Conservation (phyloP, 805 yeast genomes). For the Yarrowia phangngaensis region DNA sequence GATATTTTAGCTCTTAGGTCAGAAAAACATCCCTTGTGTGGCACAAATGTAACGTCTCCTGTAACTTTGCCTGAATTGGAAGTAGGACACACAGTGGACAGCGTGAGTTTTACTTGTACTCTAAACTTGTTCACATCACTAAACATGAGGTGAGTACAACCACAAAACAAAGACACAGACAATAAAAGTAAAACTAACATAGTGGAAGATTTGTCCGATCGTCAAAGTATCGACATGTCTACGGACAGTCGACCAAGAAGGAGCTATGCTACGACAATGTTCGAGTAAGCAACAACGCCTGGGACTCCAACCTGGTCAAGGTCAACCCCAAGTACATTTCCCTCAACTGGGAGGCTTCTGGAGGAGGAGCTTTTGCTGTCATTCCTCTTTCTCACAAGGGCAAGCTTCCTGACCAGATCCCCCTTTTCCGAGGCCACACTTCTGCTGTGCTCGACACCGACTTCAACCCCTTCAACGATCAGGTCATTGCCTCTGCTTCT, state of each 20-base stretch:
- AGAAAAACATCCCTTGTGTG: too few species aligned
- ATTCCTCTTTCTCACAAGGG: conserved; percentile 84
- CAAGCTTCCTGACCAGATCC: conserved; percentile 87
- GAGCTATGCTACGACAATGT: conserved; percentile 69
- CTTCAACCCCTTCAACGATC: conserved; percentile 84
- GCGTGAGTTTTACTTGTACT: conserved; percentile 2
- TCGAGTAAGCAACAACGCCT: conserved; percentile 71
- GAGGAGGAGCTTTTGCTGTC: conserved; percentile 97
- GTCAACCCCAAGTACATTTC: conserved; percentile 82
- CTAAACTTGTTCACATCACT: conserved; percentile 23
- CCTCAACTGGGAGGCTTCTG: conserved; percentile 89
- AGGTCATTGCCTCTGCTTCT: conserved; percentile 70
- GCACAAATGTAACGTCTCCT: too few species aligned
- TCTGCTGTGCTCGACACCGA: conserved; percentile 95
- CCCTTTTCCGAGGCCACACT: conserved; percentile 92
- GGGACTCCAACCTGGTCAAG: conserved; percentile 89
- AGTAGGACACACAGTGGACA: conserved; percentile 9
- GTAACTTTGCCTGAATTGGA: conserved; percentile 25
- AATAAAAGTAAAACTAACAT: conserved; percentile 18
- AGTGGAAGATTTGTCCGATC: conserved; percentile 81
- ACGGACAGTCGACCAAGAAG: conserved; percentile 76
- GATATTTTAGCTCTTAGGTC: conserved; percentile 25
- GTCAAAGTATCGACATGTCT: conserved; percentile 94
- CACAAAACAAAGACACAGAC: too few species aligned
- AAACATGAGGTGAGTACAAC: conserved; percentile 22